Conservation (phyloP, 164 flowering plant genomes). For the Piper betle region DNA sequence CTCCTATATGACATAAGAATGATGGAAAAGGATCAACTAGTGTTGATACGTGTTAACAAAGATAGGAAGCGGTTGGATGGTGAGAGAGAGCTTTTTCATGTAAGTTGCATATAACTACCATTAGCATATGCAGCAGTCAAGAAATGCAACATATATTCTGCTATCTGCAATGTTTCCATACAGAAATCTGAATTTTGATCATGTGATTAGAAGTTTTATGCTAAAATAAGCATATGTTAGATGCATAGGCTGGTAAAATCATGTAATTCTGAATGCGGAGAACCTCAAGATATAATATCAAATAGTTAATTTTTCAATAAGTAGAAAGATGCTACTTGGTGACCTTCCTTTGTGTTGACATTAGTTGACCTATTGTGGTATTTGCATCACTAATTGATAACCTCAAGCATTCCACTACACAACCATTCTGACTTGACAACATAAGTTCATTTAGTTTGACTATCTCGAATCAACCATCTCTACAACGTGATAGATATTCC, state of each 20-base stretch:
- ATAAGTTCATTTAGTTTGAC: not conserved
- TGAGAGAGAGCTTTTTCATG: not conserved
- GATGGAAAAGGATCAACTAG: not conserved
- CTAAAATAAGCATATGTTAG: too few species aligned
- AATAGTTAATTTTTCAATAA: too few species aligned
- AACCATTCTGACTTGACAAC: not conserved
- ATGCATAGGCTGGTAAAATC: too few species aligned
- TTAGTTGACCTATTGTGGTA: too few species aligned
- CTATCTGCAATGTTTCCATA: not conserved
- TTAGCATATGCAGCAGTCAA: not conserved
- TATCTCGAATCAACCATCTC: not conserved
- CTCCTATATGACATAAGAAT: conserved; percentile 31
- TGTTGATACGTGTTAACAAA: not conserved
- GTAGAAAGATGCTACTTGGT: too few species aligned
- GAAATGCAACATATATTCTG: not conserved
- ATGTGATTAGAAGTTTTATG: too few species aligned
- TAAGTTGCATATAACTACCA: not conserved
- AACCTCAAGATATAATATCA: too few species aligned
- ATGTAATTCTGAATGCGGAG: too few species aligned
- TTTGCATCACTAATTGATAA: not conserved
- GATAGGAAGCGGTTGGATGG: not conserved
- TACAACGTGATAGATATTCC: not conserved
- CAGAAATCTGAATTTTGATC: not conserved
- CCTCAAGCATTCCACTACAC: not conserved
- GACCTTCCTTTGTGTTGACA: too few species aligned